These are phyloP conservation scores for Malassezia japonica DNA, from an alignment of 1,284 basidiomycete species.

Conservation along the genomic window DNA sequence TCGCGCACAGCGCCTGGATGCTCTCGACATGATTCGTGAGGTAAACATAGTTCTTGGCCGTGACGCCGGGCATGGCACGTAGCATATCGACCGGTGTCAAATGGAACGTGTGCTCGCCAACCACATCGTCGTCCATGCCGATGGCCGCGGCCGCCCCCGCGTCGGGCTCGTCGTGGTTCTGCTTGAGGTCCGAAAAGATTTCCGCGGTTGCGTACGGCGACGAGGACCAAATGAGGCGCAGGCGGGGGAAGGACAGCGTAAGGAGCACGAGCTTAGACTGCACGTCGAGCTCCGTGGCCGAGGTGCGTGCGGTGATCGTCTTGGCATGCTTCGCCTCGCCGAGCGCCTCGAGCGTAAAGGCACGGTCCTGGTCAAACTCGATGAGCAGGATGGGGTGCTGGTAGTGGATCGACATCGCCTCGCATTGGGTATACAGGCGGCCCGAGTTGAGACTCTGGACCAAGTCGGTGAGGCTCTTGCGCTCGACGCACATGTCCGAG, in stretches of 20 bases:
- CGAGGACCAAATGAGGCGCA: conserved; percentile 92
- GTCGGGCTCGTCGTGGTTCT: conserved; percentile 74
- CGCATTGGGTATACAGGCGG: conserved; percentile 91
- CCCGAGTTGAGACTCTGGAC: conserved; percentile 86
- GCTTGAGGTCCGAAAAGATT: conserved; percentile 85
- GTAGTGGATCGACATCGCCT: conserved; percentile 91
- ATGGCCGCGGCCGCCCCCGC: conserved; percentile 63
- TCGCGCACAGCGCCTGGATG: conserved; percentile 65
- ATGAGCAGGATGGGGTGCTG: conserved; percentile 89
- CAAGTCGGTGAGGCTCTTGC: conserved; percentile 86
- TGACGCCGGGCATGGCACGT: conserved; percentile 58
- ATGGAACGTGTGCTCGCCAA: conserved; percentile 27
- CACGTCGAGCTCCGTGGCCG: conserved; percentile 51
- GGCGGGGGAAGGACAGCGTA: conserved; percentile 74
- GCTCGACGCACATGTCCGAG: conserved; percentile 88
- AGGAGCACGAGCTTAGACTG: conserved; percentile 86
- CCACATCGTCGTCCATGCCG: conserved; percentile 23
- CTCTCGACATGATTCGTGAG: conserved; percentile 71
- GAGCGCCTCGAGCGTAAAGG: conserved; percentile 60
- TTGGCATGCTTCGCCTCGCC: conserved; percentile 13
- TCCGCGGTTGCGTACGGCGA: conserved; percentile 84
- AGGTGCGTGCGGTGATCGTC: conserved; percentile 20
- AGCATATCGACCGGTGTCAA: conserved; percentile 50
- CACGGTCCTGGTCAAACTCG: conserved; percentile 94
- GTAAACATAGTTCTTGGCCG: conserved; percentile 71